phyloP scores from a whole-genome alignment of 495 filamentous ascomycete genomes.

The Apiosordaria backusii region DNA sequence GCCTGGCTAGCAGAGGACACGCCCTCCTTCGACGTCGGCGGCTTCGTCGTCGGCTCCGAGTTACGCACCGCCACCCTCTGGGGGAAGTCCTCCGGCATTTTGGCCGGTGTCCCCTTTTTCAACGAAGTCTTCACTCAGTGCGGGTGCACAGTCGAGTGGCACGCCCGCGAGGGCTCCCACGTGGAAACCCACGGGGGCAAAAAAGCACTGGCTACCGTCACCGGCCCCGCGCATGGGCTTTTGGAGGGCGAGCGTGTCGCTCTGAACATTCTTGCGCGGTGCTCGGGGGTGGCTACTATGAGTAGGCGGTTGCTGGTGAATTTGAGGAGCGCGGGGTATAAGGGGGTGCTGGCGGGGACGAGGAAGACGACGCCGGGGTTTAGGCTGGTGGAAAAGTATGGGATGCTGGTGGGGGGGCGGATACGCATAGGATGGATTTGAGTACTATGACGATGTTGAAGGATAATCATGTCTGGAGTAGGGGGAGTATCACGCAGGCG shows the following conservation, averaged over 20 bases:
- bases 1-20: conserved; percentile 93
- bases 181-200: conserved; percentile 50
- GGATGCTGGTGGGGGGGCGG: conserved; percentile 91
- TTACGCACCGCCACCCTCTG: conserved; percentile 75
- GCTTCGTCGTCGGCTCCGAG: conserved; percentile 87
- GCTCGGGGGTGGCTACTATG: conserved; percentile 86
- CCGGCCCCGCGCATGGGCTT: conserved; percentile 77
- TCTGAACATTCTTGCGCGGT: conserved; percentile 85
- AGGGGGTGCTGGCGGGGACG: conserved; percentile 85
- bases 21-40: conserved; percentile 93
- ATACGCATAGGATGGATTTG: conserved; percentile 87
- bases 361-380: conserved; percentile 97
- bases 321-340: conserved; percentile 63
- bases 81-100: conserved; percentile 81
- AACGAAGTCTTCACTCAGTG: conserved; percentile 88
- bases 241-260: conserved; percentile 91
- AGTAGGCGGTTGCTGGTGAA: conserved; percentile 49
- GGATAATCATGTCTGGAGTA: conserved; percentile 95
- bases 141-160: conserved; percentile 88
- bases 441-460: conserved; percentile 97
- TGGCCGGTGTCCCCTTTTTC: conserved; percentile 94
- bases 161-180: conserved; percentile 67
- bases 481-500: conserved; percentile 76
- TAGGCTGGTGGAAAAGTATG: conserved; percentile 95
- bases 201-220: conserved; percentile 71